Evolutionary conservation across 2,329 filamentous ascomycete species (phyloP).

Genomic region (Microsporum canis): DNA sequence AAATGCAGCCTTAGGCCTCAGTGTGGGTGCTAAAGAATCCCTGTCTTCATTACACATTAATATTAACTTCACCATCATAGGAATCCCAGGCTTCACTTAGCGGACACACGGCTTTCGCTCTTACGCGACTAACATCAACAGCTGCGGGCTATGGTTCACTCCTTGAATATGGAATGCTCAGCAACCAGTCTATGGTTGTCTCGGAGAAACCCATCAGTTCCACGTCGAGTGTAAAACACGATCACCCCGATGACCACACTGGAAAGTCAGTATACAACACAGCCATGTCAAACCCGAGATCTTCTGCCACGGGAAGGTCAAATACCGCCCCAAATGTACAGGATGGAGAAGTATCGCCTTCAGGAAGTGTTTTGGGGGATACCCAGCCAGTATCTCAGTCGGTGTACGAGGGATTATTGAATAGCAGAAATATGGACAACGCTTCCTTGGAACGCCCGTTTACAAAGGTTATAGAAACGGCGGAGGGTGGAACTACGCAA

Average conservation of each 20-base stretch:
- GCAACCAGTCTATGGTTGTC: conserved; percentile 3
- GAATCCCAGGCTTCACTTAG: not conserved
- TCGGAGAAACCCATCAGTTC: conserved; percentile 4
- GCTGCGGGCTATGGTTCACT: not conserved
- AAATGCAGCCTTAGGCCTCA: conserved; percentile 32
- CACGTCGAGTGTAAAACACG: not conserved
- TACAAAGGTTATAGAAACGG: conserved; percentile 12
- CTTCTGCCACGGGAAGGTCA: conserved; percentile 14
- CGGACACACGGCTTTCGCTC: not conserved
- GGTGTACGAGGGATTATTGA: conserved; percentile 33
- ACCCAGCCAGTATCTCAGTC: conserved; percentile 38
- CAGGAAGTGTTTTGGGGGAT: conserved; percentile 28
- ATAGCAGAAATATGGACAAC: conserved; percentile 22
- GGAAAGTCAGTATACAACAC: not conserved
- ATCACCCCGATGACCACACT: not conserved
- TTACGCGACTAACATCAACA: not conserved
- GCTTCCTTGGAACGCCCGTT: not conserved
- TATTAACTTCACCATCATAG: not conserved
- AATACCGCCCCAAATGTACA: conserved; percentile 17
- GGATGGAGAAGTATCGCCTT: conserved; percentile 24
- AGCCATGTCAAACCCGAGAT: not conserved
- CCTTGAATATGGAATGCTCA: conserved; percentile 2
- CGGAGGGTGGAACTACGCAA: conserved; percentile 25
- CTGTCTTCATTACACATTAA: not conserved
- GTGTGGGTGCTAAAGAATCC: conserved; percentile 21